Evolutionary conservation across 352 stramenopile genomes (phyloP), one percentile per base, ranked within the genome.

Genomic region (Globisporangium viniferum): DNA sequence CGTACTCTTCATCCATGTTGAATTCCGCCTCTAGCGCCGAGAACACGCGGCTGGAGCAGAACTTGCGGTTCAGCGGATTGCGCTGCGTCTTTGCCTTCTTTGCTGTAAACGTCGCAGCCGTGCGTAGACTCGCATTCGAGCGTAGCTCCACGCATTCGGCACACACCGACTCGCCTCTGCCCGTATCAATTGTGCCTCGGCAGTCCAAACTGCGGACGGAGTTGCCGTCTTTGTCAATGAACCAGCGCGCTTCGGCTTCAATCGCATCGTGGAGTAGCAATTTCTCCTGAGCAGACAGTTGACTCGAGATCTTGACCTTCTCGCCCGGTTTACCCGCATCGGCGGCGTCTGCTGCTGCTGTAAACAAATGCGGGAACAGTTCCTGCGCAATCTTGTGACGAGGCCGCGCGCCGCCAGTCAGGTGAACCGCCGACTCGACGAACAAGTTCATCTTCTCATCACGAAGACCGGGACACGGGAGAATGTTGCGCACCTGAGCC

Each of bases 211-310:
- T 93, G 2, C 87, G 83, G 2, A 94, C 80, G 1, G 75, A 85
- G 51, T 75, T 78, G 4, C 79, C 87, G 62, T 94, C 87, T 59
- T 90, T 92, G 64, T 94, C 87, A 27, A 94, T 75, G 55, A 91
- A 92, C 87, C 87, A 94, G 20, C 90, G 67, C 3, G 83, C 80
- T 56, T 94, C 87, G 2, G 75, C 74, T 59, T 93, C 81, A 31
- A 93, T 79, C 5, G 84, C 83, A 55, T 94, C 87, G n/a, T 91
- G 84, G 15, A 94, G 66, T 41, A 89, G 60, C 1, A 89, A 24
- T 36, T 91, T 91, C 71, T 92, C 72, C 71, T 90, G 36, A 63
- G 72, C 3, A 8, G 54, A 41, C 27, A 54, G 24, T 20, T 46
- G 27, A 3, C n/a, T 39, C 22, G 63, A 33, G 53, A 59, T 62